Percentiles rank a stretch among this genome's conserved stretches.
phyloP scores from a whole-genome alignment of 352 stramenopile species.

The Peronospora farinosa region DNA sequence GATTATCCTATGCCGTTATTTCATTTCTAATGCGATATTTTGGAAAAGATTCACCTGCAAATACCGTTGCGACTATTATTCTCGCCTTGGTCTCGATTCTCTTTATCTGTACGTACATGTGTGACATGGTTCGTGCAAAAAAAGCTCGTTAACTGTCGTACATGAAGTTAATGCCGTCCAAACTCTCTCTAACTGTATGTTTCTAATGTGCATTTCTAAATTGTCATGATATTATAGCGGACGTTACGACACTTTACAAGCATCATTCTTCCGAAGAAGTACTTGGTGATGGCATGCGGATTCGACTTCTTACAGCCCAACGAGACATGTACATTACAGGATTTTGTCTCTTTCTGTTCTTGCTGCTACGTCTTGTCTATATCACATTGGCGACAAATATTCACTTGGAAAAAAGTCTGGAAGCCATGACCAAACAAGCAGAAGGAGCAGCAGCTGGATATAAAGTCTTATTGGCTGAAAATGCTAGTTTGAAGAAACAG shows the following conservation, averaged over 20 bases:
- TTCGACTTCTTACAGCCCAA: constrained; percentile 68
- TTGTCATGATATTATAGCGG: constrained; percentile 40
- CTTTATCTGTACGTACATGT: constrained; percentile 77
- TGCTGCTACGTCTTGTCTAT: constrained; percentile 77
- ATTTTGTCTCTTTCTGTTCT: constrained; percentile 79
- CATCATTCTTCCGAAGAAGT: constrained; percentile 50
- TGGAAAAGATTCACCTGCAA: constrained; percentile 39
- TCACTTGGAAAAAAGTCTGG: constrained; percentile 58
- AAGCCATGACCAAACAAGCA: constrained; percentile 73
- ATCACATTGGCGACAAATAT: constrained; percentile 60
- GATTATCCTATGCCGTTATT: constrained; percentile 44
- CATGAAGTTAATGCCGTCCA: too few relatives aligned
- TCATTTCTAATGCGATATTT: constrained; percentile 47
- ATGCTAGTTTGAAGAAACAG: constrained; percentile 60
- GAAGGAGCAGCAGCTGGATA: constrained; percentile 58
- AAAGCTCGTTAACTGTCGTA: background rate
- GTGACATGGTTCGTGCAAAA: too few relatives aligned
- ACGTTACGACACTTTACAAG: constrained; percentile 68
- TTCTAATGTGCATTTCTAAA: constrained; percentile 1
- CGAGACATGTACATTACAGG: constrained; percentile 86
- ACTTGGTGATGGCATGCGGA: constrained; percentile 69
- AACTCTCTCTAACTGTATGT: background rate
- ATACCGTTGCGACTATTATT: constrained; percentile 39
- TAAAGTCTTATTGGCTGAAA: constrained; percentile 62
- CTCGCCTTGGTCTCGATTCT: constrained; percentile 59